These are phyloP conservation scores for Xylariaceae sp. DNA, from an alignment of 2,329 filamentous ascomycete genomes.

Conservation along the genomic window DNA sequence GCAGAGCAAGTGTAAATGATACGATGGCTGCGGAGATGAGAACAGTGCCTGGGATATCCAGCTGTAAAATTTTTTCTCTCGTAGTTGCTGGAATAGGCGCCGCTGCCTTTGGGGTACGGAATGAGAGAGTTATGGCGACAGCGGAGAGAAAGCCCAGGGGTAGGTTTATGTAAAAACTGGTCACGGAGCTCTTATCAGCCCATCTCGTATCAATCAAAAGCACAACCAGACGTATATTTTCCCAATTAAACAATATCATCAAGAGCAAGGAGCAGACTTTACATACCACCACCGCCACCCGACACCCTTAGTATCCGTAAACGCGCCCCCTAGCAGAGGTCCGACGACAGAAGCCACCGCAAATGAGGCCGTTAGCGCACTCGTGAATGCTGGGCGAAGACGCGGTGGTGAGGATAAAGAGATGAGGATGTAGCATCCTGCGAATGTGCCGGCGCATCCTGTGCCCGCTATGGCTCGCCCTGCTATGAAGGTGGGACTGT, in stretches of 20 bases:
- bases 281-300: conserved; percentile 31
- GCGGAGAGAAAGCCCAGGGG: conserved; percentile 17
- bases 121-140: conserved; percentile 6
- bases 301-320: conserved; percentile 26
- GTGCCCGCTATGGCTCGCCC: conserved; percentile 36
- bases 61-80: conserved; percentile 13
- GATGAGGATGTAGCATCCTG: conserved; percentile 30
- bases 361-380: not conserved
- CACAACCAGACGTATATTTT: too few species aligned
- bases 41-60: conserved; percentile 10
- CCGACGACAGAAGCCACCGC: not conserved
- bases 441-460: conserved; percentile 34
- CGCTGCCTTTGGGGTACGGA: conserved; percentile 6
- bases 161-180: conserved; percentile 23
- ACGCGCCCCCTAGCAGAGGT: conserved; percentile 18
- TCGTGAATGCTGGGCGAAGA: conserved; percentile 30
- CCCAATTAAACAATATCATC: too few species aligned
- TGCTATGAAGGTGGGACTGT: conserved; percentile 34
- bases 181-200: not conserved
- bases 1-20: conserved; percentile 10
- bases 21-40: conserved; percentile 8
- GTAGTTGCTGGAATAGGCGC: conserved; percentile 2
- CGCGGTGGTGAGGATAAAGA: conserved; percentile 31
- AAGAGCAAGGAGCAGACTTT: too few species aligned
- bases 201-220: too few species aligned